phyloP scores from a whole-genome alignment of 2,329 filamentous ascomycete genomes.

The Phyllosticta ampelicida region DNA sequence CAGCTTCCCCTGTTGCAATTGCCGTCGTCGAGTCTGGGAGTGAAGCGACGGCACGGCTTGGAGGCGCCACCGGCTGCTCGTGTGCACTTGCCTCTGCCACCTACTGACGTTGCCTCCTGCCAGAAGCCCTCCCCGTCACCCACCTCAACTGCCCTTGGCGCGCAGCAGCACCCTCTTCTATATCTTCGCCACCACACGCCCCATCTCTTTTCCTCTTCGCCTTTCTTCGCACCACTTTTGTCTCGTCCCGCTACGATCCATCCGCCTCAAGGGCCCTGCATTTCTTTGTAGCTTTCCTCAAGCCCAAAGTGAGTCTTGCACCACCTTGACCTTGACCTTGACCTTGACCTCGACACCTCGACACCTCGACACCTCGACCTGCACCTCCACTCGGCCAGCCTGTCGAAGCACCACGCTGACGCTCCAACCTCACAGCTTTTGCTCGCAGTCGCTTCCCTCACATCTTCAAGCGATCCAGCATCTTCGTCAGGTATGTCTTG shows the following conservation, averaged over 20 bases:
- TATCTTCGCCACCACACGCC: conserved; percentile 14
- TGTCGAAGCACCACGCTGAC: conserved; percentile 1
- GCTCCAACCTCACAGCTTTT: conserved; percentile 23
- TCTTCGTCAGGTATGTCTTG: conserved; percentile 27
- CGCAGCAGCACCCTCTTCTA: conserved; percentile 14
- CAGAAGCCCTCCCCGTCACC: conserved; percentile 9
- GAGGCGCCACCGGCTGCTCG: conserved; percentile 4
- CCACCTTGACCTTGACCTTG: not conserved
- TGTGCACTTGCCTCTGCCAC: conserved; percentile 12
- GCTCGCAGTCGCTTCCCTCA: conserved; percentile 25
- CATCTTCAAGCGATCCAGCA: conserved; percentile 29
- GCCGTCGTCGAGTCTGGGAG: not conserved
- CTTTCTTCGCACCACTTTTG: conserved; percentile 24
- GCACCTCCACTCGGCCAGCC: conserved; percentile 1
- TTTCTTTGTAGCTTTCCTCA: conserved; percentile 35
- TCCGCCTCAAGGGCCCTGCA: conserved; percentile 31
- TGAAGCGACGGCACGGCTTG: conserved; percentile 3
- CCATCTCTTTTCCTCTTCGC: conserved; percentile 16
- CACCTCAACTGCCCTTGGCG: conserved; percentile 7
- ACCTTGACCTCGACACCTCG: not conserved
- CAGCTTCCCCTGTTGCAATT: not conserved
- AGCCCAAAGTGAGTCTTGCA: conserved; percentile 18
- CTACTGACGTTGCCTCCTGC: conserved; percentile 11
- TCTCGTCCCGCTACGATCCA: conserved; percentile 24
- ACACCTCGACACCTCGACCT: not conserved